phyloP scores from a whole-genome alignment of 2,329 filamentous ascomycete genomes.

The Raffaelea albimanens region DNA sequence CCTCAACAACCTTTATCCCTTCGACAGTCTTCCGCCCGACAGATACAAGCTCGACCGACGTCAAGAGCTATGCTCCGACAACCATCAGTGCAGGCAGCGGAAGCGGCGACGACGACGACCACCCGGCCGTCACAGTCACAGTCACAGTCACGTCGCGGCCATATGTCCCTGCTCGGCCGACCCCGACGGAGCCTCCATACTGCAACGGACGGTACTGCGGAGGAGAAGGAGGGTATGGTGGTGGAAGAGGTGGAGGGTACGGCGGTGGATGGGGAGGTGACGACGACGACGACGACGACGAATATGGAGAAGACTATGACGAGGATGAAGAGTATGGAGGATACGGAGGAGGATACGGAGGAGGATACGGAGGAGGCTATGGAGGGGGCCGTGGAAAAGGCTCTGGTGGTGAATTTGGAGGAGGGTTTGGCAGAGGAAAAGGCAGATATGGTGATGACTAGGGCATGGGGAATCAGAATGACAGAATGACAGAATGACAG shows the following conservation, averaged over 20 bases:
- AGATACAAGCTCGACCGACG: no score
- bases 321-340: not conserved
- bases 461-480: no score
- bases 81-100: no score
- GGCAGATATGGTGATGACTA: no score
- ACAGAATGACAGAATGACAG: not conserved
- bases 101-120: constrained; percentile 3
- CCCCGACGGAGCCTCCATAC: not conserved
- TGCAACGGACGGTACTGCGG: not conserved
- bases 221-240: not conserved
- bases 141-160: constrained; percentile 5
- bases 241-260: not conserved
- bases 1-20: no score
- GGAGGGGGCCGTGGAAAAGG: not conserved
- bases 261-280: not conserved
- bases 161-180: not conserved
- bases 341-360: not conserved
- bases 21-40: no score
- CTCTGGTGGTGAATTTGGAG: constrained; percentile 1
- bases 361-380: not conserved
- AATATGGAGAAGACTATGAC: not conserved
- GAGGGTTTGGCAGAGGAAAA: not conserved
- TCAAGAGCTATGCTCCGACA: no score
- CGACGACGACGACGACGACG: constrained; percentile 3
- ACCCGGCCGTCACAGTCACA: constrained; percentile 4